These are phyloP conservation scores for Parietichytrium sp. DNA, from an alignment of 108 stramenopile genomes.

Conservation along the genomic window DNA sequence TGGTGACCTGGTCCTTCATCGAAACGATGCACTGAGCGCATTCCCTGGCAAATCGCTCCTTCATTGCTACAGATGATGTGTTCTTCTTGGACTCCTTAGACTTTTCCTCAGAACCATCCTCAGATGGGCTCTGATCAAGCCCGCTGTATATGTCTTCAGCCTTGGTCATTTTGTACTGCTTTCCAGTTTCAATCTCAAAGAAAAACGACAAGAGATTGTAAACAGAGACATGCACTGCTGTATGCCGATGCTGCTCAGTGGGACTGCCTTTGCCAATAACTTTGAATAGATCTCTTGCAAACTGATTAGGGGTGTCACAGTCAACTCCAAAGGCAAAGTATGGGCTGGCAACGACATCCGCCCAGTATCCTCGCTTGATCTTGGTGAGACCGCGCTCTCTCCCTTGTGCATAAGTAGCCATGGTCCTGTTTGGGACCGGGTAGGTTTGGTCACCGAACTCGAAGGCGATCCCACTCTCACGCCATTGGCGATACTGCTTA, in stretches of 20 bases:
- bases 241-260: conserved; percentile 71
- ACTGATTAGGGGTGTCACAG: conserved; percentile 55
- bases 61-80: not conserved
- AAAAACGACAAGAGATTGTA: conserved; percentile 61
- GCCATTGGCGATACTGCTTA: conserved; percentile 68
- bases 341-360: conserved; percentile 65
- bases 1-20: not conserved
- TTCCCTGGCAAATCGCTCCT: not conserved
- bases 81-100: not conserved
- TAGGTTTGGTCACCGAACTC: conserved; percentile 72
- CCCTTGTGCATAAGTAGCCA: conserved; percentile 52
- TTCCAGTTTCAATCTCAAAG: conserved; percentile 58
- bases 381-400: conserved; percentile 54
- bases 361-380: conserved; percentile 65
- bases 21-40: not conserved
- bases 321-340: conserved; percentile 61
- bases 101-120: not conserved
- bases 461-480: conserved; percentile 66
- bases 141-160: conserved; percentile 57
- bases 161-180: conserved; percentile 47
- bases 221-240: conserved; percentile 66
- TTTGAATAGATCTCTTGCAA: conserved; percentile 61
- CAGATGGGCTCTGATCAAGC: conserved; percentile 30
- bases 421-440: conserved; percentile 59
- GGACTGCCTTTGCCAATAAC: conserved; percentile 65